Evolutionary conservation across 495 filamentous ascomycete species (phyloP).

Genomic region (Daldinia decipiens): DNA sequence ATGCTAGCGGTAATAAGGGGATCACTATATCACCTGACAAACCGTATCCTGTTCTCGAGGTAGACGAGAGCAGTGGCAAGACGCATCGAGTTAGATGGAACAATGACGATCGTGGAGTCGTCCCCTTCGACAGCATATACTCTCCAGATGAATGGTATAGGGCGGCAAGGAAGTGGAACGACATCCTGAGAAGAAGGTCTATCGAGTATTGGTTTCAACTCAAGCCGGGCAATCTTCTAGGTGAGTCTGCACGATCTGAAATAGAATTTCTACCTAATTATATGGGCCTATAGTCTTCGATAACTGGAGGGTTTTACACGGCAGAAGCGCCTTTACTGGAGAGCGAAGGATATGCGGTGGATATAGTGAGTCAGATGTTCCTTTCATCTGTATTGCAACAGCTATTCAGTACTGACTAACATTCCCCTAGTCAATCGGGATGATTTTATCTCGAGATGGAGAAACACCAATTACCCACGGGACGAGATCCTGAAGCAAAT

Average conservation of each 20-base stretch:
- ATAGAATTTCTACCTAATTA: slow-evolving; percentile 24
- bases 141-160: slow-evolving; percentile 73
- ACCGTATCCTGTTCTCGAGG: slow-evolving; percentile 73
- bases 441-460: slow-evolving; percentile 82
- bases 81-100: slow-evolving; percentile 88
- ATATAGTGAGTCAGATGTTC: slow-evolving; percentile 70
- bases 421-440: slow-evolving; percentile 76
- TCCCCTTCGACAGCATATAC: slow-evolving; percentile 51
- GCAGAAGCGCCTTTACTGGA: slow-evolving; percentile 80
- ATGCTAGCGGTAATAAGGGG: slow-evolving; percentile 86
- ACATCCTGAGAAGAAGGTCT: slow-evolving; percentile 63
- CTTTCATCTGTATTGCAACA: not conserved
- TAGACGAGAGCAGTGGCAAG: slow-evolving; percentile 54
- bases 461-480: slow-evolving; percentile 72
- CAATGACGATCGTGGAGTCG: slow-evolving; percentile 80
- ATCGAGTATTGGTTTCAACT: slow-evolving; percentile 80
- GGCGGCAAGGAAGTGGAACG: slow-evolving; percentile 73
- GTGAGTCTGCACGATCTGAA: slow-evolving; percentile 57
- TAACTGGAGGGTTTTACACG: slow-evolving; percentile 95
- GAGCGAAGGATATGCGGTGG: slow-evolving; percentile 88
- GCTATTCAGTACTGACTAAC: slow-evolving; percentile 36
- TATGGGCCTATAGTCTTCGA: slow-evolving; percentile 73
- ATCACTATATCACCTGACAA: slow-evolving; percentile 76
- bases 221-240: slow-evolving; percentile 77
- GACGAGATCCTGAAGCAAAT: slow-evolving; percentile 59